Conservation (phyloP, 73 alveolate species). For the Breviolum minutum region DNA sequence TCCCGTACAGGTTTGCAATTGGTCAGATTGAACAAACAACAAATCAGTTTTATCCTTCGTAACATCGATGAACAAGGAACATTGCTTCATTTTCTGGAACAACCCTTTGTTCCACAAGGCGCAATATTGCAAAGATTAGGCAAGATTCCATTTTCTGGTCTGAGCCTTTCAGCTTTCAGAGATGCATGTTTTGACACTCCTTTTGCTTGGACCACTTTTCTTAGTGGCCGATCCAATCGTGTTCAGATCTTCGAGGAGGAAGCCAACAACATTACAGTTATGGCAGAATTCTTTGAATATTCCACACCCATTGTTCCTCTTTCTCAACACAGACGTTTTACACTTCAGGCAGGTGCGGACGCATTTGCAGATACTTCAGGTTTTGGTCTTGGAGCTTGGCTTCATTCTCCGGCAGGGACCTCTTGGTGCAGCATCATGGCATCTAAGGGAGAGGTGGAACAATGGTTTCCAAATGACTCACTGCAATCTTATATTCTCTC, state of each 20-base stretch:
- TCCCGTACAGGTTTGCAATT: background rate
- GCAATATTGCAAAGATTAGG: background rate
- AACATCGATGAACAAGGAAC: background rate
- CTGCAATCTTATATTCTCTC: background rate
- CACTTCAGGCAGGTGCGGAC: background rate
- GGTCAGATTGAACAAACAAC: background rate
- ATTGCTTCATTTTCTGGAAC: background rate
- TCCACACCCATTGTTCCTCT: background rate
- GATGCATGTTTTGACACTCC: background rate
- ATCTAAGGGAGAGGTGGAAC: background rate
- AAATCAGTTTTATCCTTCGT: background rate
- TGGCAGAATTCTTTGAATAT: background rate
- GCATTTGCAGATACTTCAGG: background rate
- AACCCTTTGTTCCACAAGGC: background rate
- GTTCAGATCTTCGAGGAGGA: background rate
- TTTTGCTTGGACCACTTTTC: background rate
- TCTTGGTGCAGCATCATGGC: background rate
- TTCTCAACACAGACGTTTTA: background rate
- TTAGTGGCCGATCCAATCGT: background rate
- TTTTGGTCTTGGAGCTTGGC: background rate
- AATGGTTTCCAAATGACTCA: background rate
- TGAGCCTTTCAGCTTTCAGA: background rate
- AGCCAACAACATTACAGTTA: background rate
- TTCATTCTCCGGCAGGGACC: background rate
- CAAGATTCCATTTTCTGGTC: background rate